Evolutionary conservation across 1,284 basidiomycete genomes (phyloP), one percentile per base, ranked within the genome.

Genomic region (Boletus mariae): DNA sequence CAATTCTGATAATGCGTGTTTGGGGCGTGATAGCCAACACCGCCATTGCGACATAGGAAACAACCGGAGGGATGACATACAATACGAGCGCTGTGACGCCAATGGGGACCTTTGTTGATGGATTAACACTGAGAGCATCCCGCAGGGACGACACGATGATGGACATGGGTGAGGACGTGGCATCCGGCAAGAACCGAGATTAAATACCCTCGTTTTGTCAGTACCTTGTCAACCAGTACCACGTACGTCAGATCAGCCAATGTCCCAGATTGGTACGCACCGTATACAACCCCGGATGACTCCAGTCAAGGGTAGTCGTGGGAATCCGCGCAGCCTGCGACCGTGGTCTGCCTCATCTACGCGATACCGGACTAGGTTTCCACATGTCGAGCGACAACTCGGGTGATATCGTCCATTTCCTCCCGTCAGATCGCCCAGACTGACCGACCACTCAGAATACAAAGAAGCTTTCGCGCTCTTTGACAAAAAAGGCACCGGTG

Each of bases 391-490:
- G 25, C 25, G 25, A 26, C 25, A 26, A 26, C 20, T 20, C 20
- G 2, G 20, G 20, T 20, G 20, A 20, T 20, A 20, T 20, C 20
- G 20, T 20, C 20, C 20, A 20, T 20, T 20, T 20, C 20, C 20
- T 20, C 20, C 20, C 20, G 25, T 26, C 25, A 10, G 11, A 31
- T 5, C 15, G 34, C 34, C 2, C 34, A 35, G 15, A n/a, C 6
- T 35, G 34, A 35, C 34, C 7, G 1, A 5, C 6, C 15, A 15
- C 15, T 15, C 32, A 35, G 34, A n/a, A 35, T 35, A 94, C 80
- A 92, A 93, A 66, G 94, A 98, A 73, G 95, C 95, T 5, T 98
- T 98, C 68, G 94, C 94, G 32, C 86, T 99, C 26, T 98, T 98
- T 70, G 96, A 99, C 78, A 99, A 99, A 78, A 87, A 88, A 64